These are phyloP conservation scores for Melastoma malabathricum DNA, from an alignment of 345 rosid genomes.

Conservation along the genomic window DNA sequence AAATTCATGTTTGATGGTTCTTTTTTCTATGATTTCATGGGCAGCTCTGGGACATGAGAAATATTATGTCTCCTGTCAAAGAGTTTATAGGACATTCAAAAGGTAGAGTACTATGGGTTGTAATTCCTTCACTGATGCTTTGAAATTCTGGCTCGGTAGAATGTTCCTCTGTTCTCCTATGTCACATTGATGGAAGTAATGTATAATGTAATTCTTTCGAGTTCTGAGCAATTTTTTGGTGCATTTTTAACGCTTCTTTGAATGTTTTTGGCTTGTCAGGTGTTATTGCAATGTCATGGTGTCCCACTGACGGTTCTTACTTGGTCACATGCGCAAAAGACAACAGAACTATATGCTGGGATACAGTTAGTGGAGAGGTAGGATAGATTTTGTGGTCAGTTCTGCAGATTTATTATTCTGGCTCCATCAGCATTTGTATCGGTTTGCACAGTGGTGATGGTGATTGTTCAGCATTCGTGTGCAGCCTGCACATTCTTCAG, in stretches of 20 bases:
- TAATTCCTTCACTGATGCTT: neutral
- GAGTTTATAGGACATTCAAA: slow-evolving; percentile 86
- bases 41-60: slow-evolving; percentile 99
- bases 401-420: neutral
- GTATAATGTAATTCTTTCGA: too few relatives aligned
- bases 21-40: slow-evolving; percentile 9
- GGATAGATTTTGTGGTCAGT: slow-evolving; percentile 1
- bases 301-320: slow-evolving; percentile 86
- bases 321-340: slow-evolving; percentile 96
- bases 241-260: neutral
- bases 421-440: neutral
- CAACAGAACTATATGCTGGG: slow-evolving; percentile 98
- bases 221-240: too few relatives aligned
- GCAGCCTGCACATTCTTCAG: too few relatives aligned
- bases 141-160: slow-evolving; percentile 3
- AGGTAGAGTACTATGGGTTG: slow-evolving; percentile 33
- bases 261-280: slow-evolving; percentile 26
- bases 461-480: too few relatives aligned
- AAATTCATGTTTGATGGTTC: slow-evolving; percentile 1
- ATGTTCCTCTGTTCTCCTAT: neutral
- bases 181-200: slow-evolving; percentile 1
- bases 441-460: neutral
- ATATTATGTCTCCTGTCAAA: slow-evolving; percentile 71
- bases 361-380: slow-evolving; percentile 82
- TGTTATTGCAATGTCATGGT: slow-evolving; percentile 99